Conservation (phyloP, 208 protist genomes). For the Wallacemonas sp. region DNA sequence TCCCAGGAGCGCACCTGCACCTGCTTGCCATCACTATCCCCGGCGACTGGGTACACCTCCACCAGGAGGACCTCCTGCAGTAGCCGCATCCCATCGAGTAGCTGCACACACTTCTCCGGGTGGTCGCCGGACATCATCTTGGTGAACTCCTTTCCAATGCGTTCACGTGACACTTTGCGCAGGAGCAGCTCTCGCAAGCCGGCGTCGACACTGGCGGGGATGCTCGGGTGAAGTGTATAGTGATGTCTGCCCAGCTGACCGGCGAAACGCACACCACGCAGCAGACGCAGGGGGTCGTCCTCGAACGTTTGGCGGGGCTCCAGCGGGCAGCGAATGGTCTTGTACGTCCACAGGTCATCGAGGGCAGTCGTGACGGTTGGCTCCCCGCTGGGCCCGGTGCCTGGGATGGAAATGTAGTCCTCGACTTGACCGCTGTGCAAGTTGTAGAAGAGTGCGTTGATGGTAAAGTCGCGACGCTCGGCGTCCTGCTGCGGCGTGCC, state of each 20-base stretch:
- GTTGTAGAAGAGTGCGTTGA: constrained; percentile 99
- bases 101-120: constrained; percentile 63
- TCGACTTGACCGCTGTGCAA: constrained; percentile 94
- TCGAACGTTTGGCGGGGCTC: constrained; percentile 80
- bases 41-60: constrained; percentile 27
- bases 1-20: constrained; percentile 21
- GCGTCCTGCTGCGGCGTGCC: constrained; percentile 95
- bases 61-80: constrained; percentile 69
- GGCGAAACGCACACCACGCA: constrained; percentile 94
- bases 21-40: neutral
- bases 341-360: constrained; percentile 73
- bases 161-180: constrained; percentile 85
- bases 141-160: constrained; percentile 79
- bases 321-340: constrained; percentile 91
- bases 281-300: constrained; percentile 95
- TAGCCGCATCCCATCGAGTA: constrained; percentile 54
- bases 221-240: constrained; percentile 77
- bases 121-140: constrained; percentile 74
- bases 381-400: neutral
- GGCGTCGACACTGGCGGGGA: constrained; percentile 51
- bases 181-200: constrained; percentile 52
- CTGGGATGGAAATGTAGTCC: constrained; percentile 77
- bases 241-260: constrained; percentile 81
- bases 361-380: constrained; percentile 70
- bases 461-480: constrained; percentile 97